phyloP scores from a whole-genome alignment of 2,329 filamentous ascomycete species.

The Amphichorda felina region DNA sequence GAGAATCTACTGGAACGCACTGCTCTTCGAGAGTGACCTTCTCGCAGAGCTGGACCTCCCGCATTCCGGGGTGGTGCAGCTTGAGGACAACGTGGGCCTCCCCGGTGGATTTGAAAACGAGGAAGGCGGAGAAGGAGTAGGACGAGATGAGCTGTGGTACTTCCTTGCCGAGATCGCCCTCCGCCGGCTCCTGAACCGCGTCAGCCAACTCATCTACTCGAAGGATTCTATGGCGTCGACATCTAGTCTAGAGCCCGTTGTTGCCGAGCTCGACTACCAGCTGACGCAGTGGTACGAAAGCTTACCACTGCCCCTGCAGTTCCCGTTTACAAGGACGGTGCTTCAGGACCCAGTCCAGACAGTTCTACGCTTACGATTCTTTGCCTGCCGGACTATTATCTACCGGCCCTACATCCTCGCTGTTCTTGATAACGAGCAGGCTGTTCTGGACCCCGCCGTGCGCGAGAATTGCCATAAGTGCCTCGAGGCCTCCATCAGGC shows the following conservation, averaged over 20 bases:
- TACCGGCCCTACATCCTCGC: conserved; percentile 75
- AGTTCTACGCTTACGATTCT: conserved; percentile 68
- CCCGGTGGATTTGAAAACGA: conserved; percentile 70
- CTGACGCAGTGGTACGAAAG: conserved; percentile 77
- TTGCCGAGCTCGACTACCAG: conserved; percentile 72
- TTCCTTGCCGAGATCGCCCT: conserved; percentile 76
- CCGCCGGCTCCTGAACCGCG: conserved; percentile 63
- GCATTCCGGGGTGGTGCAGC: conserved; percentile 72
- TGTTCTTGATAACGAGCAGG: conserved; percentile 65
- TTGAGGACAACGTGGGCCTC: conserved; percentile 68
- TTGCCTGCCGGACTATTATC: conserved; percentile 77
- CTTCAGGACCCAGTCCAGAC: conserved; percentile 67
- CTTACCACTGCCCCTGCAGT: conserved; percentile 62
- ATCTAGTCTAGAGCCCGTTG: conserved; percentile 63
- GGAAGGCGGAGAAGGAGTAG: conserved; percentile 46
- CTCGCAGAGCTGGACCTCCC: conserved; percentile 70
- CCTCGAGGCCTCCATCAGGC: conserved; percentile 66
- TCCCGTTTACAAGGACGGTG: conserved; percentile 57
- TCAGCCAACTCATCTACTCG: conserved; percentile 70
- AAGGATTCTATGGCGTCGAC: conserved; percentile 62
- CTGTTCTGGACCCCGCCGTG: conserved; percentile 59
- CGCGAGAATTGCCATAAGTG: conserved; percentile 72
- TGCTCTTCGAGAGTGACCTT: conserved; percentile 71
- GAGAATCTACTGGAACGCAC: conserved; percentile 73
- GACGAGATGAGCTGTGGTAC: conserved; percentile 74